phyloP scores from a whole-genome alignment of 352 stramenopile genomes.

The Phytopythium ostracodes region DNA sequence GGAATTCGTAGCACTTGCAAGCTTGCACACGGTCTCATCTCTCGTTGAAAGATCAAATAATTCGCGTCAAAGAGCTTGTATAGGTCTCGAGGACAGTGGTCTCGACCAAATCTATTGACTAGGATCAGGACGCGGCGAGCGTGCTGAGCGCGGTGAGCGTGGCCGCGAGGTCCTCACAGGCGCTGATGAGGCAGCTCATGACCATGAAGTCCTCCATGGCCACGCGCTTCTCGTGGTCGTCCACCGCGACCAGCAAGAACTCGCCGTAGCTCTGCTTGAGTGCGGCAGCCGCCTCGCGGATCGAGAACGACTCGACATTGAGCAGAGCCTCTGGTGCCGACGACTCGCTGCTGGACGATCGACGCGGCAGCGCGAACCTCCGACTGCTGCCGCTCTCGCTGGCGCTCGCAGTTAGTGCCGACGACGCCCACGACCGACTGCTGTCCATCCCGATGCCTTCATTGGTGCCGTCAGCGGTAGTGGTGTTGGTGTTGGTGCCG shows the following conservation, averaged over 20 bases:
- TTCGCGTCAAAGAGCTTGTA: too few species aligned
- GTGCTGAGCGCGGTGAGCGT: slow-evolving; percentile 49
- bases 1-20: too few species aligned
- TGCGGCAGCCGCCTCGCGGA: slow-evolving; percentile 38
- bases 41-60: too few species aligned
- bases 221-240: slow-evolving; percentile 23
- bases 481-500: background rate
- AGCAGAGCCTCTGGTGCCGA: slow-evolving; percentile 36
- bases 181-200: slow-evolving; percentile 64
- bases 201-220: slow-evolving; percentile 61
- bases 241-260: slow-evolving; percentile 27
- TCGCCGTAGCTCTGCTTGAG: slow-evolving; percentile 51
- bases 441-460: background rate
- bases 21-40: too few species aligned
- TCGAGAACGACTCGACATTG: slow-evolving; percentile 54
- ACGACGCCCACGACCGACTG: slow-evolving; percentile 1
- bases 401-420: background rate
- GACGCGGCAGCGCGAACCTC: slow-evolving; percentile 16
- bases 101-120: too few species aligned
- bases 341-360: slow-evolving; percentile 27
- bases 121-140: slow-evolving; percentile 27
- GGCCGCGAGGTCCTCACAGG: slow-evolving; percentile 44
- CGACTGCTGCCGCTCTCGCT: slow-evolving; percentile 8
- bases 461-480: background rate
- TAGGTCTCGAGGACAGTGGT: too few species aligned